Base-by-base conservation (phyloP, 805 yeast species). In the Lipomyces japonicus region DNA sequence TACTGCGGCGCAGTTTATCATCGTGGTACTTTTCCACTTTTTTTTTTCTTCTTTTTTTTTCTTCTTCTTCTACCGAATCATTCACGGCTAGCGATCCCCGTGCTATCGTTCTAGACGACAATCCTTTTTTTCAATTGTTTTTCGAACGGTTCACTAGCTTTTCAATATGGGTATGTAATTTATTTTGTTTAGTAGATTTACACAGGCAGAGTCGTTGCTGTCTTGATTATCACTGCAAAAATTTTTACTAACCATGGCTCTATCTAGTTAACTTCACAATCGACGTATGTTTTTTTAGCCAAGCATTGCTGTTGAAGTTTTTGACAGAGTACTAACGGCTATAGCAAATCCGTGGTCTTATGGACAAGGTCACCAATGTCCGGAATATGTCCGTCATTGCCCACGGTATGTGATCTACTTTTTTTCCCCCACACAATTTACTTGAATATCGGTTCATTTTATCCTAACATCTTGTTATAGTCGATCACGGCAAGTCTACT, bases 351-450 rank as follows among this genome's bases (percentile, higher is more conserved):
- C 95, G 98, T 80, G 89, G 77, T 72, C 84, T 91, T 78, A 91
- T 91, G 98, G 97, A 93, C 95, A 85, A 84, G 79, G 96, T 90
- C 81, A 85, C 97, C 77, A 91, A 91, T 75, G 97, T 93, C 72
- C 96, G 98, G 82, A 93, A 93, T 95, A 93, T 91, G 95, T 91
- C 97, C 77, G 98, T 91, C 77, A 93, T 93, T 84, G 98, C 98
- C 71, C 98, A 91, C 81, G 95, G 95, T 83, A 86, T 84, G 75
- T 85, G 90, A 7, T 19, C 19, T n/a, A 30, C 4, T 21, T 12
- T 42, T 22, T 21, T 16, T 19, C 21, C 24, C n/a, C 9, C 28
- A 9, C 36, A 12, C 31, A 7, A 12, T 28, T 28, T 7, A 28
- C 12, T 28, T 28, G 31, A 7, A 12, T 7, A 7, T 7, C 21